Evolutionary conservation across 2,329 filamentous ascomycete species (phyloP), one percentile per base, ranked within the genome.

Genomic region (Tolypocladium tropicale): DNA sequence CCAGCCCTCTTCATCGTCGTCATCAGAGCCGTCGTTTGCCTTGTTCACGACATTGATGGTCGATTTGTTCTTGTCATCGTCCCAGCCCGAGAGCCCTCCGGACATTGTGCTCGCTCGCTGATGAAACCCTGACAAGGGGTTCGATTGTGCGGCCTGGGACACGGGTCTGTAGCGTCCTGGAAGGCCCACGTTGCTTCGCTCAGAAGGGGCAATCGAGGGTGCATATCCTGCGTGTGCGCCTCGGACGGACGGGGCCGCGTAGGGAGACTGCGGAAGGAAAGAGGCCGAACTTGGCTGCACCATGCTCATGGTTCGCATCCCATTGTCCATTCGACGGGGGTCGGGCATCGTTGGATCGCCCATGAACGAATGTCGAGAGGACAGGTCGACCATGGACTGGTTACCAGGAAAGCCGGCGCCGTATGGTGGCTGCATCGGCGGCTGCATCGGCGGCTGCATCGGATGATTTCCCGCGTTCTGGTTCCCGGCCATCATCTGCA

Each of bases 101-200:
- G 66, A 70, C 64, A 71, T 70, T 51, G 67, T 69, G 61, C 58
- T 65, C 61, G 67, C 61, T 64, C 68, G 61, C 63, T 70, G 63
- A 60, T 68, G 6, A 5, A 50, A 68, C 57, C 55, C 62, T 53
- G 62, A 60, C 23, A 59, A 66, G 60, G 49, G 72, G 65, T n/a
- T n/a, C n/a, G 56, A 63, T 0, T 63, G 64, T 7, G 75, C 77
- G 55, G 79, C 76, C 46, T 87, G 86, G 0, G 89, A 91, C 1
- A 97, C 93, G 1, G 94, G 91, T 50, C 94, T 83, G 73, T 99
- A 99, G 49, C 94, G 85, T 34, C 90, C 86, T 10, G 94, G 91
- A 54, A 95, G 80, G 18, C 94, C 94, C 59, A 96, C 77, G 69
- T 95, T 97, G 77, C 92, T 97, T 59, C 94, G 87, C 74, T 97